Percentiles rank a stretch among this genome's conserved stretches.
Evolutionary conservation across 352 stramenopile genomes (phyloP).

Genomic region (Globisporangium uncinulatum): DNA sequence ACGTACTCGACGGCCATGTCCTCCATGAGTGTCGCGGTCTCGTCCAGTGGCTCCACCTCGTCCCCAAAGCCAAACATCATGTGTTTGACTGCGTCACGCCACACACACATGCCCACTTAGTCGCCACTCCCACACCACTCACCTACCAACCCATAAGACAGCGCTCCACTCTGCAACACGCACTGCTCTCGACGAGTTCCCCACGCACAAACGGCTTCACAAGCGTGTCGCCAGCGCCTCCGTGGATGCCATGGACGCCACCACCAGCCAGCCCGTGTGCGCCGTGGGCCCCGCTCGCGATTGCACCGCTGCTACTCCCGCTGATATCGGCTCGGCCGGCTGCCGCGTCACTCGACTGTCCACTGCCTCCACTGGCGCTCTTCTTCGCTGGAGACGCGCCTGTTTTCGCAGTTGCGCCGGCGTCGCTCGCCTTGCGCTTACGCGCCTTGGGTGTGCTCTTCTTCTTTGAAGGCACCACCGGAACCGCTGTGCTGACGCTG

Average conservation of each 20-base stretch:
- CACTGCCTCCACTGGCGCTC: conserved; percentile 2
- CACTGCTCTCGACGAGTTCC: conserved; percentile 80
- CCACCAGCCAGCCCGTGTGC: background rate
- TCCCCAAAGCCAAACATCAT: conserved; percentile 89
- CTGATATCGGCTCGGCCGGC: background rate
- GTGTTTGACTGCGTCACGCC: conserved; percentile 58
- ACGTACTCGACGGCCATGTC: conserved; percentile 83
- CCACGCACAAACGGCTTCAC: conserved; percentile 76
- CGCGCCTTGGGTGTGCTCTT: conserved; percentile 60
- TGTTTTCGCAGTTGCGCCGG: conserved; percentile 23
- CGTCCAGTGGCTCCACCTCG: conserved; percentile 57
- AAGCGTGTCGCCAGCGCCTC: conserved; percentile 7
- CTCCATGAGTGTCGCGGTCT: conserved; percentile 80
- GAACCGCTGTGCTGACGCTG: background rate
- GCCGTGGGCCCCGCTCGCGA: conserved; percentile 9
- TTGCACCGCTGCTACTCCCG: background rate
- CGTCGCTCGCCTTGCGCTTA: conserved; percentile 75
- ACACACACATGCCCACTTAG: background rate
- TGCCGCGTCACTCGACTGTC: conserved; percentile 6
- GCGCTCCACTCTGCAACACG: conserved; percentile 13
- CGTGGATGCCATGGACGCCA: conserved; percentile 8
- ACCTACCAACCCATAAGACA: background rate
- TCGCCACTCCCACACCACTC: background rate
- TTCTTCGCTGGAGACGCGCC: conserved; percentile 34
- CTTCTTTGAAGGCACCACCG: conserved; percentile 41